Evolutionary conservation across 176 grass and related monocot genomes (phyloP).

Genomic region (Musa itinerans): DNA sequence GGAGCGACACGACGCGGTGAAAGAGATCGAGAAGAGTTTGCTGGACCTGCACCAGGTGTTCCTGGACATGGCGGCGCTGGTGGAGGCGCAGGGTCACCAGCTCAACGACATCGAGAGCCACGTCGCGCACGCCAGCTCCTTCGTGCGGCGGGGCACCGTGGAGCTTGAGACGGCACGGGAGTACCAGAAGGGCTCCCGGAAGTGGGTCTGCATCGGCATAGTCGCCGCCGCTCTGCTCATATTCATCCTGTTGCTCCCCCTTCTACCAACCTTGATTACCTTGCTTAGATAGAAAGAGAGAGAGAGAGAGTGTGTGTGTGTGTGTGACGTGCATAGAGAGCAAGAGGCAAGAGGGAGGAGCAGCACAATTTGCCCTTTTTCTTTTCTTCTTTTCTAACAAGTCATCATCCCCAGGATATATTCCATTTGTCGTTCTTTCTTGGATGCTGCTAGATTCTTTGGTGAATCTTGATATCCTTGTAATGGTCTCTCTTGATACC

Average conservation of each 20-base stretch:
- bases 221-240: conserved; percentile 26
- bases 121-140: conserved; percentile 82
- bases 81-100: conserved; percentile 79
- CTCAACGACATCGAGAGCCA: conserved; percentile 94
- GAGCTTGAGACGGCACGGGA: conserved; percentile 60
- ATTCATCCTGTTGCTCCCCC: conserved; percentile 19
- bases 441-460: too few species aligned
- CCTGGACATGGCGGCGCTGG: conserved; percentile 87
- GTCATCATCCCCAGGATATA: too few species aligned
- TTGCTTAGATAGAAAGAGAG: not conserved
- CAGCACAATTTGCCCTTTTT: too few species aligned
- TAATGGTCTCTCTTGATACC: too few species aligned
- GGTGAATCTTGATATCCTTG: too few species aligned
- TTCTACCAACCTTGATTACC: conserved; percentile 11
- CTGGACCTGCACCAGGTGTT: conserved; percentile 86
- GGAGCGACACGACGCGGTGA: conserved; percentile 78
- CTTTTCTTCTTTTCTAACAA: too few species aligned
- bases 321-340: too few species aligned
- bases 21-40: conserved; percentile 77
- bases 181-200: conserved; percentile 61
- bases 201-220: conserved; percentile 63
- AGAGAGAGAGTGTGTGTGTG: too few species aligned
- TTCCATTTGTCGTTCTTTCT: too few species aligned
- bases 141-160: conserved; percentile 65
- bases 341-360: too few species aligned